These are phyloP conservation scores for Starmera dryadoides DNA, from an alignment of 805 yeast species.

Conservation along the genomic window DNA sequence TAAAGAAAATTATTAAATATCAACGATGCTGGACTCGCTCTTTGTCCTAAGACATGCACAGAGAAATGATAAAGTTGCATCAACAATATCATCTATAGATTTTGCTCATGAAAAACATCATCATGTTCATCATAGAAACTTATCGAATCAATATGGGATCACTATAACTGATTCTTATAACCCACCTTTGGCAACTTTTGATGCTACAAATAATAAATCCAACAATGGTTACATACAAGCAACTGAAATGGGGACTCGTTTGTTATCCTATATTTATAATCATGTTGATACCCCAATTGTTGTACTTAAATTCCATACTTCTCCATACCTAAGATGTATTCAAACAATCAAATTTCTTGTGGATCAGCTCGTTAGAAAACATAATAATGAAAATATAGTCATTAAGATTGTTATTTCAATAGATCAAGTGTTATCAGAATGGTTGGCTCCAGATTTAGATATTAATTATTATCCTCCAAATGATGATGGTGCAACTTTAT, in stretches of 20 bases:
- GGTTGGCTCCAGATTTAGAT: conserved; percentile 35
- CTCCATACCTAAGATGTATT: conserved; percentile 37
- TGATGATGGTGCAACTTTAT: conserved; percentile 35
- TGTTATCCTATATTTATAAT: conserved; percentile 11
- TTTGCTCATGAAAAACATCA: conserved; percentile 5
- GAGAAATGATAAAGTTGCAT: conserved; percentile 19
- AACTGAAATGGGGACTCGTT: conserved; percentile 17
- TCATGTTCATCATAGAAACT: background rate
- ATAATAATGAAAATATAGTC: conserved; percentile 1
- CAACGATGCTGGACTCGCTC: conserved; percentile 14
- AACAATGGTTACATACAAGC: conserved; percentile 22
- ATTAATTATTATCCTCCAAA: conserved; percentile 34
- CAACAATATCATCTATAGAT: conserved; percentile 19
- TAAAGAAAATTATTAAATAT: too few relatives aligned
- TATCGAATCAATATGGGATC: conserved; percentile 1
- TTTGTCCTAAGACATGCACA: conserved; percentile 22
- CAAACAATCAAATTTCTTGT: conserved; percentile 27
- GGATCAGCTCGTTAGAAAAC: conserved; percentile 15
- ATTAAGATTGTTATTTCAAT: conserved; percentile 23
- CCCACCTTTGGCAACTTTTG: conserved; percentile 20
- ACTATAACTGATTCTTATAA: conserved; percentile 16
- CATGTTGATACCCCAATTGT: conserved; percentile 10
- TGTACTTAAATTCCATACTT: conserved; percentile 25
- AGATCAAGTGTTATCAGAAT: conserved; percentile 35
- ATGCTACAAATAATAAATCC: conserved; percentile 17